Conservation (phyloP, 2,329 filamentous ascomycete genomes). For the Fusarium udum region DNA sequence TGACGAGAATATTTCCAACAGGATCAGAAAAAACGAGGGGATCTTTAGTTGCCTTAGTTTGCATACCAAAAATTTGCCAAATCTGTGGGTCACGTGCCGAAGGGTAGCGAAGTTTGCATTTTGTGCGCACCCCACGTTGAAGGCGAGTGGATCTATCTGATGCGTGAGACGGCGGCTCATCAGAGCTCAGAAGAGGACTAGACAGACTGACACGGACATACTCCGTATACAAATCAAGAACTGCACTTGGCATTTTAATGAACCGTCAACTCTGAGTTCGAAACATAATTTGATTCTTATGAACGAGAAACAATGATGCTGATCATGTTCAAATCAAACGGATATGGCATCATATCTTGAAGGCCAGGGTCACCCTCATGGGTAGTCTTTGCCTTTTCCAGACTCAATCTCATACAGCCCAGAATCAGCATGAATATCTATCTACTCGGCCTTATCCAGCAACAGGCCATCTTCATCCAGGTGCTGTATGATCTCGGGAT, state of each 20-base stretch:
- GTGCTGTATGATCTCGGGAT: not conserved
- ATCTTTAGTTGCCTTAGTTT: not conserved
- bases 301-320: not conserved
- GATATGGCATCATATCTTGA: not conserved
- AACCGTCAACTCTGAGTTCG: not conserved
- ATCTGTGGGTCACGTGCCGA: slow-evolving; percentile 44
- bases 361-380: not conserved
- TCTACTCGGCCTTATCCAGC: not conserved
- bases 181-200: not conserved
- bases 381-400: not conserved
- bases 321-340: not conserved
- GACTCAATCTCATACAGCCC: not conserved
- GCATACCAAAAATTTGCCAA: slow-evolving; percentile 3
- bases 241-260: not conserved
- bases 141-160: not conserved
- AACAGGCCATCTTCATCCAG: not conserved
- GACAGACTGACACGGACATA: not conserved
- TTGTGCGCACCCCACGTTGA: slow-evolving; percentile 2
- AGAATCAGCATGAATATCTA: not conserved
- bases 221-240: not conserved
- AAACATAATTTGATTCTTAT: not conserved
- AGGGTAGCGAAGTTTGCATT: slow-evolving; percentile 34
- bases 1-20: slow-evolving; percentile 36
- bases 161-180: not conserved
- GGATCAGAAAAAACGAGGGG: slow-evolving; percentile 19